These are phyloP conservation scores for Neocatenulostroma microsporum DNA, from an alignment of 2,329 filamentous ascomycete genomes.

Conservation along the genomic window DNA sequence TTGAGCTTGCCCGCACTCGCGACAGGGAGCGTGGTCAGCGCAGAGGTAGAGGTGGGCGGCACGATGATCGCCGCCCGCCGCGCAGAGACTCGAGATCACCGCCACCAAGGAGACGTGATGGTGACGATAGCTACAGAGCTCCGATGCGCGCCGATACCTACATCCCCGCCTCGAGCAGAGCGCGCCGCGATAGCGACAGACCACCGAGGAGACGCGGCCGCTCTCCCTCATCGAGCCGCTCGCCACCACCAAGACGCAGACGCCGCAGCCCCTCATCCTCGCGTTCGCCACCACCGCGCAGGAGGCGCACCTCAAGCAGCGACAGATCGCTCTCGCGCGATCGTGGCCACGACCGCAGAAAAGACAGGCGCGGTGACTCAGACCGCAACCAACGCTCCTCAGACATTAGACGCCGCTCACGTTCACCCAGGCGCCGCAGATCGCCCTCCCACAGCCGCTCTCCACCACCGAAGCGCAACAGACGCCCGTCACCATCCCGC, in stretches of 20 bases:
- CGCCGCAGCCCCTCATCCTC: slow-evolving; percentile 27
- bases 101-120: slow-evolving; percentile 43
- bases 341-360: slow-evolving; percentile 7
- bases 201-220: slow-evolving; percentile 28
- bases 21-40: slow-evolving; percentile 28
- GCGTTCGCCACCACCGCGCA: slow-evolving; percentile 23
- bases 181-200: too few relatives aligned
- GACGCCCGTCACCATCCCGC: slow-evolving; percentile 11
- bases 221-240: slow-evolving; percentile 22
- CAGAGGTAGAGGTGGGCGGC: slow-evolving; percentile 41
- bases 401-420: too few relatives aligned
- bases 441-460: slow-evolving; percentile 51
- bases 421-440: slow-evolving; percentile 24
- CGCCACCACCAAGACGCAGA: slow-evolving; percentile 16
- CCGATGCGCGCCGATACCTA: slow-evolving; percentile 49
- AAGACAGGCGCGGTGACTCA: slow-evolving; percentile 3
- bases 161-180: slow-evolving; percentile 44
- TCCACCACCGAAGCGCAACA: slow-evolving; percentile 20
- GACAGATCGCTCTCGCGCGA: slow-evolving; percentile 11
- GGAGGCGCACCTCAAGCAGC: slow-evolving; percentile 10
- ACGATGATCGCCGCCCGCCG: slow-evolving; percentile 42
- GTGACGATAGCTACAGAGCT: slow-evolving; percentile 36
- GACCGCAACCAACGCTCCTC: slow-evolving; percentile 5
- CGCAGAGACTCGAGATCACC: slow-evolving; percentile 46
- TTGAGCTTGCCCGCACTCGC: slow-evolving; percentile 1